Evolutionary conservation across 2,329 filamentous ascomycete genomes (phyloP), one percentile per base, ranked within the genome.

Genomic region (Mycosphaerella arachidis): DNA sequence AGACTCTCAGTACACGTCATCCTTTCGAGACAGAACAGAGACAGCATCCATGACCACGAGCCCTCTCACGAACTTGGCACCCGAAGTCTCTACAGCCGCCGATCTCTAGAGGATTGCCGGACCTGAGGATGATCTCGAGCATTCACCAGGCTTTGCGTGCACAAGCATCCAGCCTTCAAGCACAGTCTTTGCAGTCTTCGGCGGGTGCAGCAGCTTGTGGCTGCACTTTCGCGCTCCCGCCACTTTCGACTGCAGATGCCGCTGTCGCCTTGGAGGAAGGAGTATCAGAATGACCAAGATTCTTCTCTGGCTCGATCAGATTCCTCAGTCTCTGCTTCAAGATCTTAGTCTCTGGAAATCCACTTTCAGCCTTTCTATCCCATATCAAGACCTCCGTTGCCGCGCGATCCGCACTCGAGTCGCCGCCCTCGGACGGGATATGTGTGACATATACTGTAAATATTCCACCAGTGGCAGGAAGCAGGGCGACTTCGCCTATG

Each of bases 291-390:
- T 97, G 93, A 0, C 93, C 93, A 56, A 97, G 77, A 70, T 93
- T 84, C 63, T 89, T 82, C 0, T 78, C 80, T 0, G 92, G 93
- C 69, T 94, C 87, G 67, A 97, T 86, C 55, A 90, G 81, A 76
- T 97, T 90, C 59, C 93, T 81, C 5, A 97, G 85, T 16, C 87
- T 82, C 61, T 91, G 86, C 78, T 97, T 97, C 48, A 97, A 82
- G 67, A 93, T 87, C 76, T 97, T 96, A 1, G 90, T 92, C 77
- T 97, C 92, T 77, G 93, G 94, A 75, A 99, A 99, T 0, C 94
- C 92, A 31, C 90, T 90, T 71, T 97, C 88, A 3, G 76, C 72
- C 73, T 92, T 95, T 63, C 94, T 84, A 79, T 97, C 91, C 94
- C 94, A 99, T 33, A 97, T 79, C 2, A 88, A 71, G 31, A 81